Evolutionary conservation across 805 yeast genomes (phyloP).

Genomic region (Kodamaea leandrae): DNA sequence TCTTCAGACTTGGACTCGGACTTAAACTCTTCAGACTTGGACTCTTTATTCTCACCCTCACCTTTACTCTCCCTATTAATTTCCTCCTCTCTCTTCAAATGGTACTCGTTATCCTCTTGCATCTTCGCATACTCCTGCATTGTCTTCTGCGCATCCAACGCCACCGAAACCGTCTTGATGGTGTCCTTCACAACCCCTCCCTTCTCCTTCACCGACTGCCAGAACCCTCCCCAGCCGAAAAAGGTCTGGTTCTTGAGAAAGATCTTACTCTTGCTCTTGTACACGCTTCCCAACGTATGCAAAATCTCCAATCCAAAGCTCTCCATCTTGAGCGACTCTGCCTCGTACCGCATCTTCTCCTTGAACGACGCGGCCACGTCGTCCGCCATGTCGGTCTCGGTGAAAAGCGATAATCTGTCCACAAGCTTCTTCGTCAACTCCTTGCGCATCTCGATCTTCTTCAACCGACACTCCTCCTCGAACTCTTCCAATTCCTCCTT

Average conservation of each 20-base stretch:
- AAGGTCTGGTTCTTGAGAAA: conserved; percentile 62
- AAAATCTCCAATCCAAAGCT: conserved; percentile 82
- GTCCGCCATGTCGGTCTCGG: conserved; percentile 44
- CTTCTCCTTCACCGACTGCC: conserved; percentile 69
- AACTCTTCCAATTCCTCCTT: conserved; percentile 56
- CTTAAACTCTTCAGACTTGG: too few relatives aligned
- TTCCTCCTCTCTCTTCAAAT: conserved; percentile 21
- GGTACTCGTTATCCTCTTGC: conserved; percentile 54
- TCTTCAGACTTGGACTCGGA: conserved; percentile 16
- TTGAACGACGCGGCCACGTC: conserved; percentile 51
- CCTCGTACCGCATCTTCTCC: conserved; percentile 71
- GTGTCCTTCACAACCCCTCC: conserved; percentile 74
- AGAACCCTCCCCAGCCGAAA: conserved; percentile 65
- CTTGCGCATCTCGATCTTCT: conserved; percentile 62
- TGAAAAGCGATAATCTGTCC: conserved; percentile 41
- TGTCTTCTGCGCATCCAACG: conserved; percentile 75
- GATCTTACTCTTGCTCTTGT: conserved; percentile 61
- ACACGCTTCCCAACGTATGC: conserved; percentile 71
- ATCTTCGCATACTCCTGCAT: conserved; percentile 69
- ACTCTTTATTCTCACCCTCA: conserved; percentile 13
- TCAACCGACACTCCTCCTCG: conserved; percentile 73
- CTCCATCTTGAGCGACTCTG: conserved; percentile 76
- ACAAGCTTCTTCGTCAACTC: conserved; percentile 58
- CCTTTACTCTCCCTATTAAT: conserved; percentile 12
- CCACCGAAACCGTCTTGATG: conserved; percentile 65